phyloP scores from a whole-genome alignment of 2,329 filamentous ascomycete genomes.

The Botryosphaeria agaves region DNA sequence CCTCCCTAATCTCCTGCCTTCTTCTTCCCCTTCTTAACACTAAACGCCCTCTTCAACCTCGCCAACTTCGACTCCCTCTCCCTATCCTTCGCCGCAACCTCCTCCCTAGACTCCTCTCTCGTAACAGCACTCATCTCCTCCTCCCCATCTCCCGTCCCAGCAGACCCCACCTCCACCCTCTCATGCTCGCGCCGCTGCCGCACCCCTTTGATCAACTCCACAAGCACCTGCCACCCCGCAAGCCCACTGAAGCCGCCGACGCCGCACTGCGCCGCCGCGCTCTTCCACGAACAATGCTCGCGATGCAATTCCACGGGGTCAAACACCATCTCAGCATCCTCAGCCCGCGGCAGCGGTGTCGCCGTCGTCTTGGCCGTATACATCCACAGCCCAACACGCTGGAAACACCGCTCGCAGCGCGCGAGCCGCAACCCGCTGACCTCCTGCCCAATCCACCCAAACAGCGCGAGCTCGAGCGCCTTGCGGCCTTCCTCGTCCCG shows the following conservation, averaged over 20 bases:
- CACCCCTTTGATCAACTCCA: conserved; percentile 8
- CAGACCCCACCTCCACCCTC: conserved; percentile 2
- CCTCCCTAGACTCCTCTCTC: conserved; percentile 7
- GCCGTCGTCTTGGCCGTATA: too few relatives aligned
- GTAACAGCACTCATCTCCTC: conserved; percentile 1
- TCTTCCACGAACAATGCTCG: conserved; percentile 20
- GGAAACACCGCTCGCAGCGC: conserved; percentile 71
- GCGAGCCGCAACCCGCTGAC: conserved; percentile 53
- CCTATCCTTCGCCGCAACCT: conserved; percentile 14
- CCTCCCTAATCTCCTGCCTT: neutral
- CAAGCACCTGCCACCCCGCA: conserved; percentile 15
- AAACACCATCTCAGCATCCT: conserved; percentile 10
- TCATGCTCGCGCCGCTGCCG: conserved; percentile 13
- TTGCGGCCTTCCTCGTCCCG: conserved; percentile 17
- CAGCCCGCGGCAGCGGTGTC: too few relatives aligned
- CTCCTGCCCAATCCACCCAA: conserved; percentile 31
- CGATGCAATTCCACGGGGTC: conserved; percentile 17
- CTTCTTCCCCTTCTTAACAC: conserved; percentile 8
- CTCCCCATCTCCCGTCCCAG: conserved; percentile 4
- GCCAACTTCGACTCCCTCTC: conserved; percentile 15
- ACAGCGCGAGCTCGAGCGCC: conserved; percentile 20
- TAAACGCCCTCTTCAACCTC: conserved; percentile 17
- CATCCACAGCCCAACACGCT: conserved; percentile 84
- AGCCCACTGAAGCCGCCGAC: conserved; percentile 13
- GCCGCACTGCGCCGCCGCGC: conserved; percentile 13